Percentiles rank a stretch among this genome's conserved stretches.
Conservation (phyloP, 2,329 filamentous ascomycete species). For the Bertia moriformis region DNA sequence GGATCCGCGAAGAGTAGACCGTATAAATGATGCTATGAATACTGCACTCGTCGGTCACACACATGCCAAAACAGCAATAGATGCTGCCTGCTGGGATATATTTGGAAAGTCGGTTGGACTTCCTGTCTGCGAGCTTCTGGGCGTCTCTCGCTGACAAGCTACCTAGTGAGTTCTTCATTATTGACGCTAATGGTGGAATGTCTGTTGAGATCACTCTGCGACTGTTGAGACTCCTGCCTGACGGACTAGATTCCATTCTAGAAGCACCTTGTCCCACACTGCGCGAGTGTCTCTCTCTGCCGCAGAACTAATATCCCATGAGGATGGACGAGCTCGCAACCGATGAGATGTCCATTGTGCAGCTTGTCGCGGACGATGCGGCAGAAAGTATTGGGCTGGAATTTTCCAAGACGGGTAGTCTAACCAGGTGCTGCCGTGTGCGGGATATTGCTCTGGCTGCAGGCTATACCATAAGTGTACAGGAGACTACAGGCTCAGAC, state of each 20-base stretch:
- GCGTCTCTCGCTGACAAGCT: constrained; percentile 4
- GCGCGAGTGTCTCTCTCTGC: constrained; percentile 9
- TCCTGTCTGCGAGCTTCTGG: constrained; percentile 10
- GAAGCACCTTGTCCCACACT: constrained; percentile 11
- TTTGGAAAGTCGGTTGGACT: constrained; percentile 10
- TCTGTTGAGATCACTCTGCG: constrained; percentile 8
- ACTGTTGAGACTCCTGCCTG: constrained; percentile 9
- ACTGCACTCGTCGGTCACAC: constrained; percentile 8
- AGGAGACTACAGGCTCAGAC: constrained; percentile 10
- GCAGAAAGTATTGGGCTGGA: constrained; percentile 10
- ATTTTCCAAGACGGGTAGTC: constrained; percentile 7
- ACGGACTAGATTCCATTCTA: constrained; percentile 9
- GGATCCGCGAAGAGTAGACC: constrained; percentile 10
- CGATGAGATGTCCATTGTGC: neutral
- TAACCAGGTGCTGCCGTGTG: constrained; percentile 6
- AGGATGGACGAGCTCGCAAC: constrained; percentile 1
- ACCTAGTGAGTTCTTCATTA: constrained; percentile 7
- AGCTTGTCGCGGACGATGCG: constrained; percentile 7
- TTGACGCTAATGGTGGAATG: constrained; percentile 9
- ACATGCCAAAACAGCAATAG: constrained; percentile 8
- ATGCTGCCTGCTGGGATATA: constrained; percentile 11
- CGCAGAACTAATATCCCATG: constrained; percentile 9
- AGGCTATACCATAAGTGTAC: constrained; percentile 9
- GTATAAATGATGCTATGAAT: constrained; percentile 13
- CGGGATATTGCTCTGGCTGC: constrained; percentile 10